phyloP scores from a whole-genome alignment of 1,139 yeast genomes.

The Candida sojae region DNA sequence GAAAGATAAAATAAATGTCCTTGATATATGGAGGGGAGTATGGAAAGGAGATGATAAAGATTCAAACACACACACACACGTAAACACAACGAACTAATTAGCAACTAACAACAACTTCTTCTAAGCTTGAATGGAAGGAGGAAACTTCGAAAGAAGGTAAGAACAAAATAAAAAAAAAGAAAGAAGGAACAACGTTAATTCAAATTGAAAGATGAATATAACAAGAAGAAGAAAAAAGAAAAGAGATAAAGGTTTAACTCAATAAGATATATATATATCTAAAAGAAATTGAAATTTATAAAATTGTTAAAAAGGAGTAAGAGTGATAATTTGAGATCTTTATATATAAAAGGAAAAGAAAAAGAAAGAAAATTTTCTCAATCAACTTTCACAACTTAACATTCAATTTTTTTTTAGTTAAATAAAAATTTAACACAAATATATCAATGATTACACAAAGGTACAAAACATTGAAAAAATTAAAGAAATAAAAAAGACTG shows the following conservation, averaged over 20 bases:
- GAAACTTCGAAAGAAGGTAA: neutral
- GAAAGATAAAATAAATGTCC: neutral
- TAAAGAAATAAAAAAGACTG: neutral
- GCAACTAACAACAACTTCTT: neutral
- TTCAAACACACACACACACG: neutral
- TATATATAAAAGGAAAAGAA: conserved; percentile 1
- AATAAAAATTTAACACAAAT: neutral
- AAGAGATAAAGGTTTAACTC: neutral
- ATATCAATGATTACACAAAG: neutral
- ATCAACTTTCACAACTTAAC: too few species aligned
- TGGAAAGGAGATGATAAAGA: neutral
- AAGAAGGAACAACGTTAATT: neutral
- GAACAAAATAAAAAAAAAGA: neutral
- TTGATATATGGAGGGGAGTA: neutral
- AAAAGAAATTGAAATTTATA: neutral
- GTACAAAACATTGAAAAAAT: neutral
- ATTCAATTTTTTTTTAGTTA: too few species aligned
- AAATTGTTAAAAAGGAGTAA: neutral
- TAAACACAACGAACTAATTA: neutral
- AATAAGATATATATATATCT: neutral
- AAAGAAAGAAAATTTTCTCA: neutral
- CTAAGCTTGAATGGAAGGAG: neutral
- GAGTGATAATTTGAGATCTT: conserved; percentile 1
- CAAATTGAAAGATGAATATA: neutral
- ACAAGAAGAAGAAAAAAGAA: neutral